Percentiles rank a stretch among this genome's conserved stretches.
Conservation (phyloP, 495 filamentous ascomycete species). For the Jackrogersella multiformis region DNA sequence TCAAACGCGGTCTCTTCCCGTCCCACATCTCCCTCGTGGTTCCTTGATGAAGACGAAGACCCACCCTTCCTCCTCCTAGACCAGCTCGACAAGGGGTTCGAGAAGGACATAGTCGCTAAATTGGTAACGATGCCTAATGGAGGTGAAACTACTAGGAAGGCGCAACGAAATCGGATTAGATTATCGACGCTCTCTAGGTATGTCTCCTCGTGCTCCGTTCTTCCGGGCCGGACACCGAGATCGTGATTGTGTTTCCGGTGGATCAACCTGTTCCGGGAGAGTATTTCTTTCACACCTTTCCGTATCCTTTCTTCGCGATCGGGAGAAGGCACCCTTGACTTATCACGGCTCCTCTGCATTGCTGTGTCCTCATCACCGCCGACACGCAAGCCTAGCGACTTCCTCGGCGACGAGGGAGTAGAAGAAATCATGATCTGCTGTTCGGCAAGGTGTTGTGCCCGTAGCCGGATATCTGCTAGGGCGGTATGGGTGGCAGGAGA, state of each 20-base stretch:
- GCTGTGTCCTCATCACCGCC: constrained; percentile 51
- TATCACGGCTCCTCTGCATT: constrained; percentile 41
- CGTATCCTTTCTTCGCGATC: constrained; percentile 50
- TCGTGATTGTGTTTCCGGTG: constrained; percentile 29
- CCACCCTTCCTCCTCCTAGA: constrained; percentile 19
- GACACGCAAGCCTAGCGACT: constrained; percentile 48
- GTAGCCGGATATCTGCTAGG: constrained; percentile 70
- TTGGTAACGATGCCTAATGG: constrained; percentile 70
- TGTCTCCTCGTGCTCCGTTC: constrained; percentile 24
- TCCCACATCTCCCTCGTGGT: constrained; percentile 30
- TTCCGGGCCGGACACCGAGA: constrained; percentile 5
- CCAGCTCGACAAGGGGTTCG: constrained; percentile 33
- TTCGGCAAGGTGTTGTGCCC: constrained; percentile 69
- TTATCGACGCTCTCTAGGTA: constrained; percentile 40
- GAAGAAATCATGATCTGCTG: constrained; percentile 56
- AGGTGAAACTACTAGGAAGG: constrained; percentile 85
- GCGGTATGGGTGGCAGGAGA: constrained; percentile 59
- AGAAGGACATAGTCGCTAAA: constrained; percentile 65
- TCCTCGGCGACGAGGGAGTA: constrained; percentile 42
- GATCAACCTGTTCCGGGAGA: constrained; percentile 47
- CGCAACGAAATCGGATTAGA: constrained; percentile 48
- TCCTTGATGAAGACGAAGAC: constrained; percentile 2
- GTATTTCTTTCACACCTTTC: constrained; percentile 52
- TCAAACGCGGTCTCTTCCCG: constrained; percentile 50
- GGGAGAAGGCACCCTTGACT: constrained; percentile 33